These are phyloP conservation scores for Komagataea norvegica DNA, from an alignment of 1,139 yeast species.

Conservation along the genomic window DNA sequence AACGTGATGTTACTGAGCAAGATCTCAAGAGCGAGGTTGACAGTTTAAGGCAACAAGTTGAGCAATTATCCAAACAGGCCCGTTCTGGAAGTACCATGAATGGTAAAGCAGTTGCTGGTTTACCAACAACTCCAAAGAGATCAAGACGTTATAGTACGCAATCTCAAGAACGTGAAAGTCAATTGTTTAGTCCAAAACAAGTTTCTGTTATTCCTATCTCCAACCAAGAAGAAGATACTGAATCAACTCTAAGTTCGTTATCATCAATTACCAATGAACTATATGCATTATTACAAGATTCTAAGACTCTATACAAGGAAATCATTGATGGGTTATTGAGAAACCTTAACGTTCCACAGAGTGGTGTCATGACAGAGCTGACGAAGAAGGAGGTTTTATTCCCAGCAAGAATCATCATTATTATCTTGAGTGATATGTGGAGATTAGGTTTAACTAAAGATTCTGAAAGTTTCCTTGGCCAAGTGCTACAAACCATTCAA, in stretches of 20 bases:
- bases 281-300: conserved; percentile 70
- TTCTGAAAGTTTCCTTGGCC: conserved; percentile 87
- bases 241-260: conserved; percentile 45
- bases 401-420: conserved; percentile 93
- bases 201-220: conserved; percentile 55
- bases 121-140: conserved; percentile 25
- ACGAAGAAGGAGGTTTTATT: conserved; percentile 88
- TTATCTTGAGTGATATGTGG: conserved; percentile 97
- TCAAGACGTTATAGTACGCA: conserved; percentile 27
- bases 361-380: conserved; percentile 74
- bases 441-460: conserved; percentile 90
- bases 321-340: conserved; percentile 83
- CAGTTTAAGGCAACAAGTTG: conserved; percentile 36
- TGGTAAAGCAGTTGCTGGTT: conserved; percentile 16
- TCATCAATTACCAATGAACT: conserved; percentile 62
- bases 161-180: conserved; percentile 20
- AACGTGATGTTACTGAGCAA: conserved; percentile 62
- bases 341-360: conserved; percentile 87
- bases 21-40: conserved; percentile 65
- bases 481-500: conserved; percentile 84
- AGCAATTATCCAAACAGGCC: conserved; percentile 33
- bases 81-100: conserved; percentile 18
- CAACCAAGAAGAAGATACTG: conserved; percentile 47
- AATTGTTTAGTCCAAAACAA: conserved; percentile 40
- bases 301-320: conserved; percentile 75